A percentile compares a stretch with the other conserved stretches of the same genome.
Evolutionary conservation across 2,329 filamentous ascomycete species (phyloP).

Genomic region (Clonostachys rosea): DNA sequence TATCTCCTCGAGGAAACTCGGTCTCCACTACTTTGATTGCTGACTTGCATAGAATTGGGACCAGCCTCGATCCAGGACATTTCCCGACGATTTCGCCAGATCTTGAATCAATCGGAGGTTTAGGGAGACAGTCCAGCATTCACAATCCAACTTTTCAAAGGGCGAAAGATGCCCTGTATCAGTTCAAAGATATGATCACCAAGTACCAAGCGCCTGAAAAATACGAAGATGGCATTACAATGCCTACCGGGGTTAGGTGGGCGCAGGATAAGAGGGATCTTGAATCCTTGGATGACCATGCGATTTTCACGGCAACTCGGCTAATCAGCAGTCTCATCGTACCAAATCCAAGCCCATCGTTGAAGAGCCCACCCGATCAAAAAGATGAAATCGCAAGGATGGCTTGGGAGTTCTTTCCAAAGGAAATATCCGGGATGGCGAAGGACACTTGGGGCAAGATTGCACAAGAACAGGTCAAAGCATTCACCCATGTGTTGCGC

Average conservation of each 20-base stretch:
- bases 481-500: constrained; percentile 7
- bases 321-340: constrained; percentile 17
- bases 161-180: background rate
- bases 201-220: constrained; percentile 1
- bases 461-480: constrained; percentile 17
- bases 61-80: no score
- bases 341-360: constrained; percentile 8
- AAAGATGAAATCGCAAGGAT: constrained; percentile 20
- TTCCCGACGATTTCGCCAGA: no score
- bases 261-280: constrained; percentile 21
- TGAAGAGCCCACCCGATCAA: constrained; percentile 3
- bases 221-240: constrained; percentile 8
- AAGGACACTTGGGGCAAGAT: constrained; percentile 23
- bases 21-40: no score
- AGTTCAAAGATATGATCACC: background rate
- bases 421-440: constrained; percentile 8
- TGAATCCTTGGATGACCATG: constrained; percentile 15
- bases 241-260: constrained; percentile 22
- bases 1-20: no score
- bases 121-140: background rate
- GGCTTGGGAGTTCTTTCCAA: constrained; percentile 23
- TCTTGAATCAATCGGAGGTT: no score
- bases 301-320: constrained; percentile 12
- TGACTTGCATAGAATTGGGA: no score
- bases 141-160: background rate